Base-by-base conservation (phyloP, 257 asterid species). In the Rauvolfia tetraphylla region DNA sequence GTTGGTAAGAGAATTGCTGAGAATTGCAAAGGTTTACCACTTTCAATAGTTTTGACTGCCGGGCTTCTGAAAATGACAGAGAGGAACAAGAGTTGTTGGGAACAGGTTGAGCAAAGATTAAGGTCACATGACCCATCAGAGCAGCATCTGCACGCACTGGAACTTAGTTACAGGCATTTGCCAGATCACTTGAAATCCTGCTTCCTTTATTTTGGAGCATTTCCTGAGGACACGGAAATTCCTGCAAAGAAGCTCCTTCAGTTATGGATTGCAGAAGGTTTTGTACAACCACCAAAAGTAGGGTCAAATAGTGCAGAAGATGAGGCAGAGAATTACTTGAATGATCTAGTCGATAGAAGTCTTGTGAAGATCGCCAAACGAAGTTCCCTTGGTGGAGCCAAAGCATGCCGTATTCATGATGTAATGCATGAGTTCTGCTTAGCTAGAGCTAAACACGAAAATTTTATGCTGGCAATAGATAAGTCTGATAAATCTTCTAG, bases 1-100 rank as follows among this genome's bases (percentile, higher is more conserved):
- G 22, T 18, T 13, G 79, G 66, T 1, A 48, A 31, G 63, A 20
- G 51, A 46, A 65, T 75, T 2, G 51, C 63, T 17, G 7, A 31
- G 44, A 29, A 65, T 6, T 75, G 79, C 48, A 18, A 65, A 29
- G 73, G 79, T 25, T 63, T 75, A 75, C 79, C 79, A 11, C 79
- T 75, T 34, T 20, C 73, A 38, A 31, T 66, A 22, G 71, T 66
- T 36, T 66, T 66, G 29, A 22, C 51, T 2, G 71, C 49, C 38
- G 71, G 79, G 22, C 73, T 75, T 66, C 73, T 75, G 36, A 27
- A 34, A 66, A 70, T 44, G 33, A 31, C 44, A 29, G 72, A 34
- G 0, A 33, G 14, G 22, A 71, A 15, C 0, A 0, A 10, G 17
- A 29, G 72, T 20, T 72, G 33, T 39, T 73, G 77, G 74, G 42